Conservation (phyloP, 176 grass and related monocot species). For the Oryza coarctata region DNA sequence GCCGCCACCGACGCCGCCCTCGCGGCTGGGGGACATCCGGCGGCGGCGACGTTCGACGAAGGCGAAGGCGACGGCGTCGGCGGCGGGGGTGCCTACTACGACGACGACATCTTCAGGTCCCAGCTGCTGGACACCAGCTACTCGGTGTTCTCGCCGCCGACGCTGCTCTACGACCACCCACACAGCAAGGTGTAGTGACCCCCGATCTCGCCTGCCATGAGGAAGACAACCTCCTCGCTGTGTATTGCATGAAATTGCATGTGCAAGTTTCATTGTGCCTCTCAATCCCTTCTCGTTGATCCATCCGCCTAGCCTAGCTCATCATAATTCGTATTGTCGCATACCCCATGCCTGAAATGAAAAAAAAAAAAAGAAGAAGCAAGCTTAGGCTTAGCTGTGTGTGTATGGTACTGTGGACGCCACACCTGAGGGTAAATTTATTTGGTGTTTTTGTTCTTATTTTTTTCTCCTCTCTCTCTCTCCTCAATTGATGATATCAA, state of each 20-base stretch:
- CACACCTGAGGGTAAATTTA: neutral
- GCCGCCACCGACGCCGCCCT: neutral
- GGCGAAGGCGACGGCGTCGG: constrained; percentile 17
- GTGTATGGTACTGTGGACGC: constrained; percentile 29
- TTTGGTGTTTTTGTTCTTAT: neutral
- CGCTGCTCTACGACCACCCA: constrained; percentile 50
- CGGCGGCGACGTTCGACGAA: neutral
- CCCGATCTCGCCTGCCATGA: neutral
- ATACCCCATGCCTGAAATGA: constrained; percentile 6
- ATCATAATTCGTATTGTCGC: neutral
- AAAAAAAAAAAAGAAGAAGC: neutral
- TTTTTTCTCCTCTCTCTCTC: neutral
- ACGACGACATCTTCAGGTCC: constrained; percentile 24
- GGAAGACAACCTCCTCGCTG: neutral
- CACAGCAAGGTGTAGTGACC: constrained; percentile 41
- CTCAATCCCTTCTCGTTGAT: neutral
- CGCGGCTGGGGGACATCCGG: constrained; percentile 2
- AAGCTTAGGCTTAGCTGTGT: neutral
- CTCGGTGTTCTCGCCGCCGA: constrained; percentile 46
- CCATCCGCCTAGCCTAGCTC: neutral
- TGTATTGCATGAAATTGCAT: constrained; percentile 50
- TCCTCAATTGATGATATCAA: neutral
- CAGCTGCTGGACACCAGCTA: constrained; percentile 53
- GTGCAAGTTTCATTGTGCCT: constrained; percentile 2
- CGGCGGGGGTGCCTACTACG: neutral